Conservation (phyloP, 169 alveolate species). For the Eimeria mitis region DNA sequence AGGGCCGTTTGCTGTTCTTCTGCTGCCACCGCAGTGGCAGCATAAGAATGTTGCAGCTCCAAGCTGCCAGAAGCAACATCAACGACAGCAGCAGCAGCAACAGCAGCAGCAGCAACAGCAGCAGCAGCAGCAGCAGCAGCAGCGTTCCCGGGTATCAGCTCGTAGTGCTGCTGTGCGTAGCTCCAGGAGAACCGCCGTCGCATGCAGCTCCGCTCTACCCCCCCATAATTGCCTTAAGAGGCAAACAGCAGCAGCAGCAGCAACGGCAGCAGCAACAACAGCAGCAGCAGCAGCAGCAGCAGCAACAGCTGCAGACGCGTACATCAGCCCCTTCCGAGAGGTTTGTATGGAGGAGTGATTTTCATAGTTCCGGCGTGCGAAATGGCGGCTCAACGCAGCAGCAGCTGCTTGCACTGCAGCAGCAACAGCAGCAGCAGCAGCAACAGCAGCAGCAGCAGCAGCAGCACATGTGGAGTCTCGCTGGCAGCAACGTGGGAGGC, state of each 20-base stretch:
- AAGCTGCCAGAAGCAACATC: neutral
- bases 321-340: neutral
- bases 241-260: constrained; percentile 38
- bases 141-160: constrained; percentile 21
- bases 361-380: too few relatives aligned
- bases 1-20: constrained; percentile 34
- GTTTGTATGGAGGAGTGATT: neutral
- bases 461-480: constrained; percentile 9
- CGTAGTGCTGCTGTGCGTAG: constrained; percentile 22
- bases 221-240: constrained; percentile 10
- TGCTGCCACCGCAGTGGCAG: constrained; percentile 58
- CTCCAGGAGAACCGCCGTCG: constrained; percentile 4
- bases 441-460: constrained; percentile 62
- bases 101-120: constrained; percentile 21
- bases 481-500: constrained; percentile 12
- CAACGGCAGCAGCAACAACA: constrained; percentile 17
- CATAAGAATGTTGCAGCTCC: constrained; percentile 45
- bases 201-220: constrained; percentile 8
- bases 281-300: constrained; percentile 23
- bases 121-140: constrained; percentile 47
- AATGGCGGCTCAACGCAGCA: neutral
- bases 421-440: constrained; percentile 52
- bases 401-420: constrained; percentile 9
- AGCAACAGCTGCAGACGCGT: neutral
- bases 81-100: neutral